Conservation (phyloP, 441 rosid species). For the Gossypium schwendimanii region DNA sequence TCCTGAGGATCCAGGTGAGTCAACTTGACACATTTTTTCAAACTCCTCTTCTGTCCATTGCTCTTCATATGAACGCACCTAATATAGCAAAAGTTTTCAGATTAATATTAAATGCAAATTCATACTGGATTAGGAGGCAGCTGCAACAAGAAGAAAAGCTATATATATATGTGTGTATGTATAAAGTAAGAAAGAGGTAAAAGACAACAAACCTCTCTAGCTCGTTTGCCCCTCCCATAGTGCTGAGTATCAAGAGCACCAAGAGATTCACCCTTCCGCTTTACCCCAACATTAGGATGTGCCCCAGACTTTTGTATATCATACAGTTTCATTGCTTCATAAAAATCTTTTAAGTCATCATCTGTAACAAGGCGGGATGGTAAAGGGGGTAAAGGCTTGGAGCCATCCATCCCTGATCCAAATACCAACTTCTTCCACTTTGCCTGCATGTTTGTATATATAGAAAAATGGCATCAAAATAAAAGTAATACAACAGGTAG, state of each 20-base stretch:
- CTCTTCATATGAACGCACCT: constrained; percentile 95
- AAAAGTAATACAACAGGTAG: constrained; percentile 5
- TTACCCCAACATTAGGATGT: constrained; percentile 41
- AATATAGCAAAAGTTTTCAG: constrained; percentile 9
- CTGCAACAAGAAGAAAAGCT: not conserved
- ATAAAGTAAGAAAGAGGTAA: constrained; percentile 16
- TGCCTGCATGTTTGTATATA: constrained; percentile 37
- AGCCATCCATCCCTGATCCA: constrained; percentile 37
- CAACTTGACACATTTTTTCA: constrained; percentile 83
- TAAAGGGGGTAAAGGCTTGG: constrained; percentile 42
- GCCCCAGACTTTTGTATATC: constrained; percentile 51
- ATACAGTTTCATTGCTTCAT: constrained; percentile 57
- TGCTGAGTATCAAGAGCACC: constrained; percentile 64
- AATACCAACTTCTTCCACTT: constrained; percentile 58
- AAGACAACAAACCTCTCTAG: constrained; percentile 68
- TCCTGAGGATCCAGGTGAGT: constrained; percentile 62
- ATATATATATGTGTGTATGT: not conserved
- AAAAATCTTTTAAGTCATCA: constrained; percentile 62
- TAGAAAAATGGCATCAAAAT: not conserved
- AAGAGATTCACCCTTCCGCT: constrained; percentile 49
- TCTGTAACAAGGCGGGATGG: constrained; percentile 88
- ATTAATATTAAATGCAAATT: not conserved
- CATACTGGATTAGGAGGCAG: constrained; percentile 2
- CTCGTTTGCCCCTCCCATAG: constrained; percentile 89
- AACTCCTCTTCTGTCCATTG: constrained; percentile 95